Percentiles rank a stretch among this genome's conserved stretches.
Conservation (phyloP, 208 protist species). For the Crithidia mellificae region DNA sequence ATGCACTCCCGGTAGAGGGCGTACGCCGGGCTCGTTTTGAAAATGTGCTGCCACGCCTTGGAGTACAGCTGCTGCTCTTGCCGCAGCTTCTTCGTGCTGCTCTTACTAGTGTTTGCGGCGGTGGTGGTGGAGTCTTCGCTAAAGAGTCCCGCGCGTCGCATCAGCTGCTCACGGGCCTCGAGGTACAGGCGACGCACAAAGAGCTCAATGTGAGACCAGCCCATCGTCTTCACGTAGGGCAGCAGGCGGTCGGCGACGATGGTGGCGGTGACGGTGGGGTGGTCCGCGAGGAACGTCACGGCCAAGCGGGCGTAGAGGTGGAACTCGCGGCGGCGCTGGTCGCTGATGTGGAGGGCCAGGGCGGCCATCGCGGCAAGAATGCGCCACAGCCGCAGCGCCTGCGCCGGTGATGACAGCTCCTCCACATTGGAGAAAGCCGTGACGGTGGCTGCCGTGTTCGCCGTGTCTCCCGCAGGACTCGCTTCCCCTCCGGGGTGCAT, state of each 20-base stretch:
- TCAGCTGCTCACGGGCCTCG: conserved; percentile 48
- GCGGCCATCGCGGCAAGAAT: conserved; percentile 48
- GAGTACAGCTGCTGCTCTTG: background rate
- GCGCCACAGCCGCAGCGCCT: conserved; percentile 50
- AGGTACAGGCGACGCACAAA: conserved; percentile 58
- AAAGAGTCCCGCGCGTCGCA: conserved; percentile 18
- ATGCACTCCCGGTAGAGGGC: conserved; percentile 53
- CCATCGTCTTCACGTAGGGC: conserved; percentile 46
- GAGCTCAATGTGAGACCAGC: conserved; percentile 59
- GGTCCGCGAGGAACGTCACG: conserved; percentile 46
- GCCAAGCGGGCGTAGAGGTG: conserved; percentile 54
- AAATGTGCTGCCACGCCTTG: conserved; percentile 27
- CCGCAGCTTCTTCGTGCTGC: background rate
- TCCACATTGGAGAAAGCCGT: conserved; percentile 29
- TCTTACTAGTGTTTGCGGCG: background rate
- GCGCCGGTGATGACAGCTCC: conserved; percentile 40
- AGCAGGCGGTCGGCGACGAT: conserved; percentile 53
- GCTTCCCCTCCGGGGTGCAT: too few relatives aligned
- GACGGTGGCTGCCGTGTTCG: conserved; percentile 1
- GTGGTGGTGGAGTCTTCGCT: background rate
- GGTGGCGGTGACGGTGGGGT: conserved; percentile 42
- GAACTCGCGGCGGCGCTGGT: conserved; percentile 46
- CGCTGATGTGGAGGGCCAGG: conserved; percentile 35
- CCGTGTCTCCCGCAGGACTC: too few relatives aligned
- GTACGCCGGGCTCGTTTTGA: conserved; percentile 32